These are phyloP conservation scores for Sporobolus alterniflorus DNA, from an alignment of 202 grass and related monocot species.

Conservation along the genomic window DNA sequence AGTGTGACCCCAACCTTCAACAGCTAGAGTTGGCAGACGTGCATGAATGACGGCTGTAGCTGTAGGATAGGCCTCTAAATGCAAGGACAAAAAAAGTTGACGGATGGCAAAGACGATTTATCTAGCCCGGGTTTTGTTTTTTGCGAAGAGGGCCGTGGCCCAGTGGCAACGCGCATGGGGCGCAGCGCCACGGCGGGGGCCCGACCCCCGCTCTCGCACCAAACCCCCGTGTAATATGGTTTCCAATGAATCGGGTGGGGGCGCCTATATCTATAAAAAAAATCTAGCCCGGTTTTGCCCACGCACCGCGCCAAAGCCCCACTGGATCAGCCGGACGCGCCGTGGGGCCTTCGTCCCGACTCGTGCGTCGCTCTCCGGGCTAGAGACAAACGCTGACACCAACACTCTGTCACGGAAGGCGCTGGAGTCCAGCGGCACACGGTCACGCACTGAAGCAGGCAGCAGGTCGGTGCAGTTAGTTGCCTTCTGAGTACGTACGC, in stretches of 20 bases:
- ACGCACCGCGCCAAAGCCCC: not conserved
- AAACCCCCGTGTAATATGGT: too few species aligned
- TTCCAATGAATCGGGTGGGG: too few species aligned
- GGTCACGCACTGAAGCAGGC: not conserved
- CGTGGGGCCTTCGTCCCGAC: not conserved
- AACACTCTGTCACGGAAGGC: slow-evolving; percentile 40
- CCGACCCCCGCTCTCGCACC: too few species aligned
- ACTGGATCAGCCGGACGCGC: not conserved
- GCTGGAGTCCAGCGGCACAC: not conserved
- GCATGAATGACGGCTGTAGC: not conserved
- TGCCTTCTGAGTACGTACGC: slow-evolving; percentile 28
- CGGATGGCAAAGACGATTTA: not conserved
- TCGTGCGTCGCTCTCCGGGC: not conserved
- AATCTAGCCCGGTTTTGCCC: too few species aligned
- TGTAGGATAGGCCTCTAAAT: not conserved
- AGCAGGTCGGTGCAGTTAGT: not conserved
- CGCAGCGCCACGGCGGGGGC: too few species aligned
- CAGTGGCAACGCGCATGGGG: too few species aligned
- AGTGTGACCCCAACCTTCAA: not conserved
- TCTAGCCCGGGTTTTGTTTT: too few species aligned
- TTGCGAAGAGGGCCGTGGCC: too few species aligned
- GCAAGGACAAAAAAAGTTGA: not conserved
- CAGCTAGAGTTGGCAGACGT: not conserved
- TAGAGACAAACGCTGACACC: slow-evolving; percentile 17
- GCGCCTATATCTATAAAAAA: too few species aligned